Evolutionary conservation across 2,329 filamentous ascomycete genomes (phyloP), one percentile per base, ranked within the genome.

Genomic region (Dothiorella sarmentorum): DNA sequence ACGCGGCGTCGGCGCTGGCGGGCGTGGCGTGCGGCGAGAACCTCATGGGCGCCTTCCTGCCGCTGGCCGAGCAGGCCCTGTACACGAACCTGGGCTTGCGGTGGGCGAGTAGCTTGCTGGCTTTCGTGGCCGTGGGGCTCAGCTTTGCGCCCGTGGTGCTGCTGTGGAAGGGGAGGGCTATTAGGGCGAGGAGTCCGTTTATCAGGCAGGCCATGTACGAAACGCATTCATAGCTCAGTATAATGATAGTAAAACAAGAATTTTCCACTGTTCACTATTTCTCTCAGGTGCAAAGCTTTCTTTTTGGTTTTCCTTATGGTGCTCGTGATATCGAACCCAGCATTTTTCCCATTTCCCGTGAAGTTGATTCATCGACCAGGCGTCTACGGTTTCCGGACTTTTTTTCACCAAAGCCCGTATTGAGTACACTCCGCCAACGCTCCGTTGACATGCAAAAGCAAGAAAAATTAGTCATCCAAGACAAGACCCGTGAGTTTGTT

Each of bases 11-110:
- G 31, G 78, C 78, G 0, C 71, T 81, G 20, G 78, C 76, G 2
- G 79, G 76, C 0, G 74, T 80, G 2, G 78, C 75, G 0, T 74
- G 79, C 37, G 72, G 76, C 7, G 80, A 82, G 67, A 81, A 82
- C 59, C 62, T 76, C 3, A 73, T 79, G 40, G 75, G 78, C 2
- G 79, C 73, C 0, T 76, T 80, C 47, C 63, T 81, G 58, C 78
- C 78, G 1, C 64, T 82, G 24, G 76, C 77, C 1, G 73, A 77
- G 24, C 69, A 74, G 60, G 71, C 67, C 37, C 77, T 81, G 76
- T 82, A 81, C 62, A 70, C 70, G 3, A 73, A 71, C 29, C 65
- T 82, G 7, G 78, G 77, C 0, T 78, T 79, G 47, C 69, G 75
- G 1, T 81, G 77, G 78, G 79, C 78, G 22, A 79, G 78, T 61